These are phyloP conservation scores for Exophiala dermatitidis DNA, from an alignment of 2,329 filamentous ascomycete species.

Conservation along the genomic window DNA sequence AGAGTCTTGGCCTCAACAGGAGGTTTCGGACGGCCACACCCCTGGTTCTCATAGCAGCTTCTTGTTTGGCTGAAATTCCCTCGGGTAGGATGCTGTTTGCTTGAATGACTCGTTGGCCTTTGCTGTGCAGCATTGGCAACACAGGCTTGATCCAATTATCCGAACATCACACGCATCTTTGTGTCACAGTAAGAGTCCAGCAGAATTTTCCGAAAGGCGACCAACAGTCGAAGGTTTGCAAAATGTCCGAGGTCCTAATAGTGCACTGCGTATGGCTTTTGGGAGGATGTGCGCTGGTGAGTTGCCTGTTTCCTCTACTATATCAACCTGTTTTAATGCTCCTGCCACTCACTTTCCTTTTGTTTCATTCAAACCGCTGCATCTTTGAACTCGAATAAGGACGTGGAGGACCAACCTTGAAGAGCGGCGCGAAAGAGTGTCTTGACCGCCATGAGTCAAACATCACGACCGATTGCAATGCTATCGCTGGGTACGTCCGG, in stretches of 20 bases:
- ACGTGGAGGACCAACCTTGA: neutral
- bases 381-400: neutral
- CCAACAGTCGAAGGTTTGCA: neutral
- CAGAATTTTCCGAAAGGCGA: neutral
- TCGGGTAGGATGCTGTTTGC: neutral
- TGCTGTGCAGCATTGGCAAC: neutral
- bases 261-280: neutral
- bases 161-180: neutral
- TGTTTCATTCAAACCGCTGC: neutral
- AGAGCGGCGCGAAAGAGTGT: neutral
- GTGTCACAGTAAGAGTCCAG: neutral
- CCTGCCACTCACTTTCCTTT: neutral
- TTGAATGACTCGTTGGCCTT: neutral
- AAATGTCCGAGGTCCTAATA: neutral
- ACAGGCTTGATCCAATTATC: neutral
- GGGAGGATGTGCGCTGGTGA: neutral
- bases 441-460: neutral
- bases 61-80: neutral
- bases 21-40: too few relatives aligned
- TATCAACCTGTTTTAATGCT: neutral
- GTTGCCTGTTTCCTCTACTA: neutral
- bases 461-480: neutral
- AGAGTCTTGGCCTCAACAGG: too few relatives aligned
- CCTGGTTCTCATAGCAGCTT: neutral
- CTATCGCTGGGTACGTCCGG: neutral